These are phyloP conservation scores for Hermanozyma aechmeae DNA, from an alignment of 805 yeast species.

Conservation along the genomic window DNA sequence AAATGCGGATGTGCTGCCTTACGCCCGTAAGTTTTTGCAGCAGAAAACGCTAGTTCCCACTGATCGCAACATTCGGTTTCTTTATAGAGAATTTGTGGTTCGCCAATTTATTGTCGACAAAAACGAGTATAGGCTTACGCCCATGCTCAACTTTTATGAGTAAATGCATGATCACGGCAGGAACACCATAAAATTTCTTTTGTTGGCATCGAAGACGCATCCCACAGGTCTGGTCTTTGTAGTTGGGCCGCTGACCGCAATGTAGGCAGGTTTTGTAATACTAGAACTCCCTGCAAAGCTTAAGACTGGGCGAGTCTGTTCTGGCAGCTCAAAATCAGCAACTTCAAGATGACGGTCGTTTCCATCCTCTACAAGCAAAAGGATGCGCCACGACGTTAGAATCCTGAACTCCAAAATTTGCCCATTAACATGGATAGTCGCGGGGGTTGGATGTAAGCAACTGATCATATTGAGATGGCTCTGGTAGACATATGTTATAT, in stretches of 20 bases:
- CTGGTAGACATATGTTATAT: too few relatives aligned
- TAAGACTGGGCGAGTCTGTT: slow-evolving; percentile 6
- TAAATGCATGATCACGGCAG: too few relatives aligned
- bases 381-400: background rate
- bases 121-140: slow-evolving; percentile 11
- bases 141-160: slow-evolving; percentile 18
- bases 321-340: background rate
- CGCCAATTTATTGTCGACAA: slow-evolving; percentile 20
- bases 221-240: slow-evolving; percentile 15
- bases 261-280: slow-evolving; percentile 16
- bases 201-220: slow-evolving; percentile 31
- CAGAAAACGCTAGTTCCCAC: slow-evolving; percentile 19
- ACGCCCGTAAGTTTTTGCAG: slow-evolving; percentile 11
- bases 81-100: slow-evolving; percentile 18
- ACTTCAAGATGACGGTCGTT: slow-evolving; percentile 2
- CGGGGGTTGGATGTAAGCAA: slow-evolving; percentile 3
- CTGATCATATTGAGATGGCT: slow-evolving; percentile 1
- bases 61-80: slow-evolving; percentile 18
- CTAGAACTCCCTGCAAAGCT: slow-evolving; percentile 1
- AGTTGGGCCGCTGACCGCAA: slow-evolving; percentile 20
- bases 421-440: background rate
- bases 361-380: slow-evolving; percentile 1
- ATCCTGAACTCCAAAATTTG: background rate
- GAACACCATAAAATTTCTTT: slow-evolving; percentile 29
- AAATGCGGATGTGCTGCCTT: slow-evolving; percentile 7